A percentile compares a stretch with the other conserved stretches of the same genome.
Evolutionary conservation across 192 early-diverging fungal species (phyloP).

Genomic region (Podila clonocystis): DNA sequence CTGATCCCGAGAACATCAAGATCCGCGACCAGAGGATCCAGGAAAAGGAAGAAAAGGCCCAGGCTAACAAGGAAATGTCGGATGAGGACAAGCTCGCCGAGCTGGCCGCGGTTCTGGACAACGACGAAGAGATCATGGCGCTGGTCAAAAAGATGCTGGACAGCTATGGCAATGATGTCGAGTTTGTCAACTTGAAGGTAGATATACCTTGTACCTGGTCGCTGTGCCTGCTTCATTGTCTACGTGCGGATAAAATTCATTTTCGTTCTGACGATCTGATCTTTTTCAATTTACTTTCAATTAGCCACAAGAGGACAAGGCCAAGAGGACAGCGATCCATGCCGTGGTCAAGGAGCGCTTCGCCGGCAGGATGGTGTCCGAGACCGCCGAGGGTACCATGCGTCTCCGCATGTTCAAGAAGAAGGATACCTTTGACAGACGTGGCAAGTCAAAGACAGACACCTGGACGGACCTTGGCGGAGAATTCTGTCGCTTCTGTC

Average conservation of each 20-base stretch:
- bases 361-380: slow-evolving; percentile 56
- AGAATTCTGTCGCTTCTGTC: slow-evolving; percentile 82
- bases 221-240: neutral
- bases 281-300: neutral
- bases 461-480: slow-evolving; percentile 72
- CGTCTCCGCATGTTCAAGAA: slow-evolving; percentile 55
- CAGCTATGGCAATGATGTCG: slow-evolving; percentile 43
- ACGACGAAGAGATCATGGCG: slow-evolving; percentile 23
- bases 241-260: neutral
- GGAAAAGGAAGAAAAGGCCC: slow-evolving; percentile 28
- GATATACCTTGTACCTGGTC: neutral
- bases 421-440: slow-evolving; percentile 42
- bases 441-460: slow-evolving; percentile 33
- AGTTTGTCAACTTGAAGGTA: slow-evolving; percentile 47
- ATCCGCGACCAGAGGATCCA: slow-evolving; percentile 19
- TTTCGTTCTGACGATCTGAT: neutral
- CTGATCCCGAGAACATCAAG: slow-evolving; percentile 11
- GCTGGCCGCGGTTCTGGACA: slow-evolving; percentile 8
- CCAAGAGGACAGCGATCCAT: slow-evolving; percentile 64
- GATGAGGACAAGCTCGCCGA: slow-evolving; percentile 42
- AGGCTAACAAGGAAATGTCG: slow-evolving; percentile 22
- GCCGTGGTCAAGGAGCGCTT: slow-evolving; percentile 61
- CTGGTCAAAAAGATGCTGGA: slow-evolving; percentile 48
- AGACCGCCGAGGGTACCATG: slow-evolving; percentile 56
- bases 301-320: slow-evolving; percentile 61